Evolutionary conservation across 1,139 yeast species (phyloP).

Genomic region (Lodderomyces margitis): DNA sequence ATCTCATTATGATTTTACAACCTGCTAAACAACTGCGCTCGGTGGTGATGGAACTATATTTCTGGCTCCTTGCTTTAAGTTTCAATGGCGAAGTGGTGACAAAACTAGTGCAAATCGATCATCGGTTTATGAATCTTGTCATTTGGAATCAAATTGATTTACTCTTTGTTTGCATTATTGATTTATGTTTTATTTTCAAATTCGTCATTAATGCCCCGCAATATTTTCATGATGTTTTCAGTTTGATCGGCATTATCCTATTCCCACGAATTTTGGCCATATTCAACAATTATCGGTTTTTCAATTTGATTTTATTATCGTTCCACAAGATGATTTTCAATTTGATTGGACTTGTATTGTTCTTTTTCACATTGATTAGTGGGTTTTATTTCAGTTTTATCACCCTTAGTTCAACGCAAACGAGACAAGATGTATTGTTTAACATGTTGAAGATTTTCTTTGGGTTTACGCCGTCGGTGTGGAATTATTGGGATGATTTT

Average conservation of each 20-base stretch:
- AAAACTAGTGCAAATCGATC: constrained; percentile 44
- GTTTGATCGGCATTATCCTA: constrained; percentile 50
- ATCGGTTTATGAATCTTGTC: constrained; percentile 34
- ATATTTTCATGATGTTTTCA: constrained; percentile 34
- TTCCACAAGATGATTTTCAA: constrained; percentile 56
- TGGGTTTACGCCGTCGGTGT: constrained; percentile 64
- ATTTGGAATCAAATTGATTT: constrained; percentile 45
- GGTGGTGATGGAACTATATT: constrained; percentile 27
- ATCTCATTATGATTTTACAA: constrained; percentile 31
- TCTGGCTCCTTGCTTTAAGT: constrained; percentile 36
- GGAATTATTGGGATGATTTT: constrained; percentile 58
- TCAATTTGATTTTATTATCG: constrained; percentile 52
- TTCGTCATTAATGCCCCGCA: constrained; percentile 18
- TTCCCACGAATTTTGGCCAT: constrained; percentile 55
- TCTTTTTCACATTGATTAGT: constrained; percentile 51
- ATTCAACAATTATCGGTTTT: constrained; percentile 53
- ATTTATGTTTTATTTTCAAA: constrained; percentile 28
- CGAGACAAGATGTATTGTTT: constrained; percentile 52
- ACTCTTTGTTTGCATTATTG: constrained; percentile 30
- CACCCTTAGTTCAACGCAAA: constrained; percentile 46
- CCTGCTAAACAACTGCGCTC: not conserved
- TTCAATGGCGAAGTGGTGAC: constrained; percentile 39
- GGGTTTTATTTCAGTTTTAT: constrained; percentile 61
- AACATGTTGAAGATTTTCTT: constrained; percentile 56
- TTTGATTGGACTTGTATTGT: constrained; percentile 50